A percentile compares a stretch with the other conserved stretches of the same genome.
Evolutionary conservation across 768 basidiomycete genomes (phyloP).

Genomic region (Lentinula guzmanii): DNA sequence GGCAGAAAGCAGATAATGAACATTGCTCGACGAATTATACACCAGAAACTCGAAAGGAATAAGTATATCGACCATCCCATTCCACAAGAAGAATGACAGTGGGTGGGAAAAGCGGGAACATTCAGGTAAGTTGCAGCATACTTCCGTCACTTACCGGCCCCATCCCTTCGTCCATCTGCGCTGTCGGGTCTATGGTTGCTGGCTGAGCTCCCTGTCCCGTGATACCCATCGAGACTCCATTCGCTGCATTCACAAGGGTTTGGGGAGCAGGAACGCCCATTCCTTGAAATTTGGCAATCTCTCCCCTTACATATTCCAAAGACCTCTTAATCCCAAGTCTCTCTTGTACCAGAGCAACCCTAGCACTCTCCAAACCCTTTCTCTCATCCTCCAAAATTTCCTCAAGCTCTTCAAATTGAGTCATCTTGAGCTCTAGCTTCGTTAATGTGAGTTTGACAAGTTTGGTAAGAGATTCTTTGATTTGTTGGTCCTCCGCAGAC

Average conservation of each 20-base stretch:
- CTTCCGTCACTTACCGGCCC: slow-evolving; percentile 37
- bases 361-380: slow-evolving; percentile 74
- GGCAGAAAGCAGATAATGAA: not conserved
- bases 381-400: slow-evolving; percentile 89
- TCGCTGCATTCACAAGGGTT: not conserved
- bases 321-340: slow-evolving; percentile 64
- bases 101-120: not conserved
- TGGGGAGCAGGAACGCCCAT: slow-evolving; percentile 10
- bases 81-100: not conserved
- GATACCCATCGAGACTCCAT: slow-evolving; percentile 24
- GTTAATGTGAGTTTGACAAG: slow-evolving; percentile 80
- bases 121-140: slow-evolving; percentile 28
- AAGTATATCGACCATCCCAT: not conserved
- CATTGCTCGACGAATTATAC: not conserved
- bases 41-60: not conserved
- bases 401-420: slow-evolving; percentile 92
- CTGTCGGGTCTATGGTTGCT: slow-evolving; percentile 29
- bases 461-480: slow-evolving; percentile 70
- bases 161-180: slow-evolving; percentile 30
- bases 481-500: slow-evolving; percentile 74
- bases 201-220: slow-evolving; percentile 39
- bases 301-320: slow-evolving; percentile 60
- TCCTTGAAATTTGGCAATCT: slow-evolving; percentile 47
- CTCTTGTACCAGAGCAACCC: slow-evolving; percentile 76
- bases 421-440: slow-evolving; percentile 93